Evolutionary conservation across 192 early-diverging fungal genomes (phyloP).

Genomic region (Entomortierella beljakovae): DNA sequence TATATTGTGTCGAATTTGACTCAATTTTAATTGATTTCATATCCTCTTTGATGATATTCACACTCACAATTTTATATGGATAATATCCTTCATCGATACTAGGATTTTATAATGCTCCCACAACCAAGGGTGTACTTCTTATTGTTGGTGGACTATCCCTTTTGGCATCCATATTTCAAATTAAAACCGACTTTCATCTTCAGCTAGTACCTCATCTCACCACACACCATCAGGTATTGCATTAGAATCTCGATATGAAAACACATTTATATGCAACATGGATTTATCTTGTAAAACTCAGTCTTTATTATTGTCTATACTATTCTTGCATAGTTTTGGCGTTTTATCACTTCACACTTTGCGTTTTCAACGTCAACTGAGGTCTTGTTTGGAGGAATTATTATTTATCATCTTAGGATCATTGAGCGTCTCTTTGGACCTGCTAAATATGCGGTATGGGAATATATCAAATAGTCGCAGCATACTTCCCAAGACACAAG

Average conservation of each 20-base stretch:
- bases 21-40: background rate
- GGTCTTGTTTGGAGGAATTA: conserved; percentile 67
- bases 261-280: background rate
- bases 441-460: conserved; percentile 68
- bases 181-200: conserved; percentile 64
- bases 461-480: background rate
- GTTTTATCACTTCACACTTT: conserved; percentile 65
- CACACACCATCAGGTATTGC: conserved; percentile 69
- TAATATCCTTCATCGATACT: background rate
- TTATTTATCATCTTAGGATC: conserved; percentile 68
- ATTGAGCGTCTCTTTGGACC: conserved; percentile 74
- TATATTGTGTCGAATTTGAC: conserved; percentile 16
- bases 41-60: background rate
- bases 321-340: conserved; percentile 64
- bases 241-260: no score
- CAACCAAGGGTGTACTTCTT: conserved; percentile 66
- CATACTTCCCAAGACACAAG: background rate
- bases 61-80: conserved; percentile 5
- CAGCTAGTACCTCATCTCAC: conserved; percentile 70
- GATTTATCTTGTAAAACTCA: background rate
- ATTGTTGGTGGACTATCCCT: conserved; percentile 62
- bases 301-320: background rate
- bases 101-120: conserved; percentile 76
- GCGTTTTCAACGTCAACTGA: conserved; percentile 68
- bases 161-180: conserved; percentile 59